These are phyloP conservation scores for Hysterium pulicare DNA, from an alignment of 2,329 filamentous ascomycete species.

Conservation along the genomic window DNA sequence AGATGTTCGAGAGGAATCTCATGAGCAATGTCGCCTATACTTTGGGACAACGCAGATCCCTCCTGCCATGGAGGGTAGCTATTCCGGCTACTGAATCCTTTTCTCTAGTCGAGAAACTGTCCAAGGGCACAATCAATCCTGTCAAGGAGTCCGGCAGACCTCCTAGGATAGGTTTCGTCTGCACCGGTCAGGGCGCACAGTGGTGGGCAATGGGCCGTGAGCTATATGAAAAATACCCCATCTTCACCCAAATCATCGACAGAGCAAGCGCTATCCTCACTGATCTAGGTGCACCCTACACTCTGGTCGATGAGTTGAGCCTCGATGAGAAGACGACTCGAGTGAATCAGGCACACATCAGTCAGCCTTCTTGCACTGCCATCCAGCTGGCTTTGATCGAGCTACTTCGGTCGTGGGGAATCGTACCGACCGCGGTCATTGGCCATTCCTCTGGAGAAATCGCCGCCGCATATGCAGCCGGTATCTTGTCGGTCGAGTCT, in stretches of 20 bases:
- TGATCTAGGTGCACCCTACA: conserved; percentile 18
- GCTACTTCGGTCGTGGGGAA: conserved; percentile 22
- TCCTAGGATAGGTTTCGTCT: conserved; percentile 13
- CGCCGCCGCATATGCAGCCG: conserved; percentile 26
- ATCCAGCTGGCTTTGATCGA: conserved; percentile 27
- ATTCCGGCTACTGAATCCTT: not conserved
- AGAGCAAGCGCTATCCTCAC: conserved; percentile 4
- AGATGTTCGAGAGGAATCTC: not conserved
- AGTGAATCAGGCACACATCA: conserved; percentile 17
- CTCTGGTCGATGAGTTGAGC: conserved; percentile 8
- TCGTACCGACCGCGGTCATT: conserved; percentile 19
- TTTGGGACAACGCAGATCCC: not conserved
- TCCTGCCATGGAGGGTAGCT: conserved; percentile 1
- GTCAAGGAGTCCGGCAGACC: not conserved
- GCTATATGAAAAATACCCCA: not conserved
- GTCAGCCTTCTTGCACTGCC: conserved; percentile 27
- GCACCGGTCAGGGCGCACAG: conserved; percentile 13
- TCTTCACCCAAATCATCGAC: conserved; percentile 6
- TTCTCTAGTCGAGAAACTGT: not conserved
- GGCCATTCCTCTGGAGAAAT: conserved; percentile 33
- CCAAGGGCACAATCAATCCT: not conserved
- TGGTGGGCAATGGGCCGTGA: conserved; percentile 9
- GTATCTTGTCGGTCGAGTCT: conserved; percentile 15
- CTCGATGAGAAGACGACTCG: conserved; percentile 1
- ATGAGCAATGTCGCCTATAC: conserved; percentile 1